Percentiles rank a stretch among this genome's conserved stretches.
These are phyloP conservation scores for Mallotus repandus DNA, from an alignment of 441 rosid species.

Conservation along the genomic window DNA sequence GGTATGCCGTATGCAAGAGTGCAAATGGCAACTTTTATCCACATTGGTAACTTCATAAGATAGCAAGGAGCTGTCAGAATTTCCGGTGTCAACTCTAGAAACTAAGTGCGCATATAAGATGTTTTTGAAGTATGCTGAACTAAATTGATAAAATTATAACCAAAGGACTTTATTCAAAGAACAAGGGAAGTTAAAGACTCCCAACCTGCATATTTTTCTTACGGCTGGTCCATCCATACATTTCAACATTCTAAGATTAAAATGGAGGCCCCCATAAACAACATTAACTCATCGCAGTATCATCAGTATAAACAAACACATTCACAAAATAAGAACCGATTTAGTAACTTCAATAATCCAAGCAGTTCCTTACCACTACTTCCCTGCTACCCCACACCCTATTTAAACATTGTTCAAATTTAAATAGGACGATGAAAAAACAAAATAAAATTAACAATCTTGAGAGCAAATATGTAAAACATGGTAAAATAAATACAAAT, in stretches of 20 bases:
- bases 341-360: background rate
- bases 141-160: too few relatives aligned
- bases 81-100: background rate
- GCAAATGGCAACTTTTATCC: background rate
- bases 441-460: background rate
- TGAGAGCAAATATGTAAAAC: too few relatives aligned
- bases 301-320: background rate
- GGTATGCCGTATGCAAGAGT: background rate
- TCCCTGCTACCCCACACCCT: too few relatives aligned
- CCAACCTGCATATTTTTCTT: background rate
- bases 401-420: background rate
- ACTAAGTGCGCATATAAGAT: background rate
- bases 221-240: background rate
- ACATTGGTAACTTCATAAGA: background rate
- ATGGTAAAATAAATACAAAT: background rate
- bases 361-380: background rate
- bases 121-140: background rate
- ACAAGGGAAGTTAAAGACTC: background rate
- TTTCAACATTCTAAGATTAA: background rate
- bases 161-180: background rate
- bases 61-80: background rate
- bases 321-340: background rate
- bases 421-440: background rate
- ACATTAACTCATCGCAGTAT: background rate
- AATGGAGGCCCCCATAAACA: background rate